Evolutionary conservation across 345 rosid genomes (phyloP), one percentile per base, ranked within the genome.

Genomic region (Eucalyptus curtisii): DNA sequence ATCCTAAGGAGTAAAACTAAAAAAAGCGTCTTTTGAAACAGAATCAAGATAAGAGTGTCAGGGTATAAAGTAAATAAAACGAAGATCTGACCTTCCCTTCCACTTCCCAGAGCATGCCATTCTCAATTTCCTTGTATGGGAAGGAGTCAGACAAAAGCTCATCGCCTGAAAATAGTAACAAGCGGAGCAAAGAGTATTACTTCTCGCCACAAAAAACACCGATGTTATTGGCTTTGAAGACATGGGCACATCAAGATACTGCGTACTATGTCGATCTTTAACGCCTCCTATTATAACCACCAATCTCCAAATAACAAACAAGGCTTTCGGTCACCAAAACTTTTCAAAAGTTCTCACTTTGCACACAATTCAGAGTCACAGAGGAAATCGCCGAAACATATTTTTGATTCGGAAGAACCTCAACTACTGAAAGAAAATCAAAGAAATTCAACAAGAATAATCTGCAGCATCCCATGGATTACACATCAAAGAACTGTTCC

Each of bases 131-230:
- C 95, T 93, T 96, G 95, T 96, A 95, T 8, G 94, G 95, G 92
- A 96, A 97, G 5, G 99, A 97, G 93, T 97, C 99, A 1, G 98
- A 96, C 79, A 97, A 94, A 88, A 97, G 99, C 95, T 97, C 99
- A 87, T 97, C 99, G 89, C 95, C 98, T 96, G 91, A 25, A 89
- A 86, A 30, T 55, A 33, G 79, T 6, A 45, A 9, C 33, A 64
- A 48, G 71, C 30, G 47, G 44, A 61, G 13, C 9, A 42, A 11
- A 30, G 52, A 25, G n/a, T 55, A 37, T 30, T 66, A 80, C n/a
- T 33, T 15, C 12, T 50, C 89, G 27, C 59, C 66, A 86, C 50
- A 27, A 71, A 4, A 27, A 44, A 16, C 81, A 42, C 49, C 19
- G 45, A 37, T 40, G 82, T 37, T 11, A 10, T 76, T 76, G 82